Conservation (phyloP, 129 eudicot species). For the Ambrosia trifida region DNA sequence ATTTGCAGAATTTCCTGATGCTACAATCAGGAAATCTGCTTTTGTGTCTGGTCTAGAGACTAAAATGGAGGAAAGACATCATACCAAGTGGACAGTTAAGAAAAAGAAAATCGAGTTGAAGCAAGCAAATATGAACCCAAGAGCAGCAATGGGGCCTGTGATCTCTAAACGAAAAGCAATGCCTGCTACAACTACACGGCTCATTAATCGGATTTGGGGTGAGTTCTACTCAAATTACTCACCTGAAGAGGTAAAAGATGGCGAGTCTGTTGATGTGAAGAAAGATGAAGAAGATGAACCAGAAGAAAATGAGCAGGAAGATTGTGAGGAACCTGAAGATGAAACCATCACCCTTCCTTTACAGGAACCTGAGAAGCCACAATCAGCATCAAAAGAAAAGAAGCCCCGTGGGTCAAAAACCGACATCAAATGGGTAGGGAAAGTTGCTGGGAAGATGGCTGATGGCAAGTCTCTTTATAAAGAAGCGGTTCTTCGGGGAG, state of each 20-base stretch:
- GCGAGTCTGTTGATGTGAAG: constrained; percentile 42
- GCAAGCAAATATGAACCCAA: constrained; percentile 65
- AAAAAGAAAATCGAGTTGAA: constrained; percentile 55
- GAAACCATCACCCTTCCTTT: constrained; percentile 25
- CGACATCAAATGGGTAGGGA: constrained; percentile 71
- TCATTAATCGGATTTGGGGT: constrained; percentile 91
- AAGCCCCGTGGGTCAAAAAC: constrained; percentile 34
- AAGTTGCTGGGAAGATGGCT: constrained; percentile 45
- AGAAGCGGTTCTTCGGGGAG: constrained; percentile 55
- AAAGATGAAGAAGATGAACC: constrained; percentile 63
- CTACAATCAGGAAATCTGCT: constrained; percentile 62
- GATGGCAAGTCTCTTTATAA: constrained; percentile 51
- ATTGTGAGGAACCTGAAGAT: constrained; percentile 50
- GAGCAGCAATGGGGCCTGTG: constrained; percentile 70
- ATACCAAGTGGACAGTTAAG: constrained; percentile 92
- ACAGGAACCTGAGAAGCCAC: constrained; percentile 28
- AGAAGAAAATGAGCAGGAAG: constrained; percentile 73
- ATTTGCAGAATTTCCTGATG: constrained; percentile 90
- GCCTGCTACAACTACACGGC: constrained; percentile 92
- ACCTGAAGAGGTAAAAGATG: constrained; percentile 71
- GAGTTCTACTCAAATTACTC: constrained; percentile 81
- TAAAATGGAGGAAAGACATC: constrained; percentile 91
- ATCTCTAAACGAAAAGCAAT: constrained; percentile 74
- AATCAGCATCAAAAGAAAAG: constrained; percentile 32
- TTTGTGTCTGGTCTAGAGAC: constrained; percentile 67